Percentiles rank a stretch among this genome's conserved stretches.
Evolutionary conservation across 192 early-diverging fungal species (phyloP).

Genomic region (Rhizophagus clarus): DNA sequence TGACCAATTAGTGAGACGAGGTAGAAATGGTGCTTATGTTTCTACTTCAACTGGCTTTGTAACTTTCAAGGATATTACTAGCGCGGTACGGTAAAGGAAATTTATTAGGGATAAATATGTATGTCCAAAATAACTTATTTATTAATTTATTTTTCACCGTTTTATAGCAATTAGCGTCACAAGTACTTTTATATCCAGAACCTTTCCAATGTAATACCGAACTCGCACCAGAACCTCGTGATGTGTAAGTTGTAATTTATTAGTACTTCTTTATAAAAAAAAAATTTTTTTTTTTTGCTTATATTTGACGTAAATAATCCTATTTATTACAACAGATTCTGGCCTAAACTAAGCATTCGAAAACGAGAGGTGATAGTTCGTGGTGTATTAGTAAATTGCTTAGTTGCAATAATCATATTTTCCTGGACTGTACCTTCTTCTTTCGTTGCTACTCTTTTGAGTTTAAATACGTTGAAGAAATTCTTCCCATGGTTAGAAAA

Average conservation of each 20-base stretch:
- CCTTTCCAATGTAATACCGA: constrained; percentile 63
- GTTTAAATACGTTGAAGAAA: constrained; percentile 58
- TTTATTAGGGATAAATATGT: not conserved
- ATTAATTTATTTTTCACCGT: constrained; percentile 6
- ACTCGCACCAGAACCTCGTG: constrained; percentile 75
- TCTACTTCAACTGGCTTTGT: constrained; percentile 72
- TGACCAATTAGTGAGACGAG: constrained; percentile 54
- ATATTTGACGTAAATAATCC: not conserved
- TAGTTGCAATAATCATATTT: constrained; percentile 68
- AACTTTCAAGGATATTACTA: constrained; percentile 73
- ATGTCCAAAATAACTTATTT: not conserved
- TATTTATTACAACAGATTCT: constrained; percentile 39
- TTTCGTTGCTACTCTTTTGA: constrained; percentile 66
- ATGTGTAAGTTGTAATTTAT: constrained; percentile 44
- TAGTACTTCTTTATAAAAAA: not conserved
- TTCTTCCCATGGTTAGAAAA: constrained; percentile 62
- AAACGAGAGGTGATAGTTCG: constrained; percentile 56
- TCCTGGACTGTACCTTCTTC: constrained; percentile 78
- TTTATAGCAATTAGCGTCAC: constrained; percentile 60
- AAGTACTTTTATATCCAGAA: constrained; percentile 65
- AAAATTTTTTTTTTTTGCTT: not conserved
- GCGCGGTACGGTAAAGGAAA: constrained; percentile 55
- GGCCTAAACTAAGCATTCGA: constrained; percentile 72
- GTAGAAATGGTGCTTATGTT: constrained; percentile 48
- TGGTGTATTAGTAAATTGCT: constrained; percentile 51